Base-by-base conservation (phyloP, 2,329 filamentous ascomycete genomes). In the Epichloe typhina region DNA sequence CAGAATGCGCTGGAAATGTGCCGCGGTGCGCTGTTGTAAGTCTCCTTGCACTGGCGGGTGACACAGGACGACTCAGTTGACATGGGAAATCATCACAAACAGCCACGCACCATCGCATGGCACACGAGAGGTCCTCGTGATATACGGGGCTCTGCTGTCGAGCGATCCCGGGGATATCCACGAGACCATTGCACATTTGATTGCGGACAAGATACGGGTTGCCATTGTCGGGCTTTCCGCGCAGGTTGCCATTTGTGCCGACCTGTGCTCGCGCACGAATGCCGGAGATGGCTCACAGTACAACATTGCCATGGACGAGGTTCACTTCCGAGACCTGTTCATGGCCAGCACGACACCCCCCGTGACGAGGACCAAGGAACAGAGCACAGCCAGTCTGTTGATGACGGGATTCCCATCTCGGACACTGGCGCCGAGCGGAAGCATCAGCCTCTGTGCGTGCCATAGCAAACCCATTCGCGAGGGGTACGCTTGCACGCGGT, bases 371-470 rank as follows among this genome's bases (percentile, higher is more conserved):
- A 79, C 82, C 3, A 67, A 70, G 40, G 76, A 78, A 56, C 74
- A 78, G 59, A 75, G 72, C 53, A 74, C 74, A 8, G 75, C 80
- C 1, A 82, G 78, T 50, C 72, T 98, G 40, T 78, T 98, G 26
- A 94, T 95, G 86, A 98, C 98, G 91, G 93, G 93, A 4, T 98
- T 98, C 62, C 93, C 93, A 0, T 94, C 88, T 5, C 80, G 90
- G 38, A 86, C 85, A 2, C 80, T 93, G 13, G 86, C 88, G 49
- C 75, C 81, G 2, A 73, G 72, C 37, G 73, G 73, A 23, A 77
- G 82, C 5, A 71, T 77, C 49, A 89, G 84, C 53, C 80, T 93
- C 54, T 98, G 93, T 65, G 89, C 90, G 5, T 98, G 93, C 63
- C 91, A 97, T 68, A 88, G 86, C 57, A 82, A 82, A 55, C 82